Evolutionary conservation across 2,329 filamentous ascomycete genomes (phyloP).

Genomic region (Colletotrichum plurivorum): DNA sequence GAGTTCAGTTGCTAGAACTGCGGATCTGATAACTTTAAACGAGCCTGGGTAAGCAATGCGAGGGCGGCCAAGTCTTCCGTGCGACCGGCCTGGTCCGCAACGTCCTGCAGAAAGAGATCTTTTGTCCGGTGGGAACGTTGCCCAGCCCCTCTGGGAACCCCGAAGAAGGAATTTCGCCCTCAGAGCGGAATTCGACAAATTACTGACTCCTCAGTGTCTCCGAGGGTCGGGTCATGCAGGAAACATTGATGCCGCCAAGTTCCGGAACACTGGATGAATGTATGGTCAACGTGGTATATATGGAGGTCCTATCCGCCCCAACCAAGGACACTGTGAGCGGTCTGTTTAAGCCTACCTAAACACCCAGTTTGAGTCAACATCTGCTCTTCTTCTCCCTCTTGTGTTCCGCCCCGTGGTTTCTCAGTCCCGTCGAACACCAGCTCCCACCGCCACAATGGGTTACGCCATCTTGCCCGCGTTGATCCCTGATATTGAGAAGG

Average conservation of each 20-base stretch:
- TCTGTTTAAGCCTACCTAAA: neutral
- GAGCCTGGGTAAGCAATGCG: neutral
- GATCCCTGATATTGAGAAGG: slow-evolving; percentile 59
- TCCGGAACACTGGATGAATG: no score
- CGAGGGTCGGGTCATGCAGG: slow-evolving; percentile 2
- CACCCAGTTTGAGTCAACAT: neutral
- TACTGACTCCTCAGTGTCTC: neutral
- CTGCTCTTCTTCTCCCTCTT: neutral
- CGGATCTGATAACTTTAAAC: slow-evolving; percentile 39
- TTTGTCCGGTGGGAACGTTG: neutral
- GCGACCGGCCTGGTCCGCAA: neutral
- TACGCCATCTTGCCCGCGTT: slow-evolving; percentile 61
- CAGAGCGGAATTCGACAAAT: neutral
- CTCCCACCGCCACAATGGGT: slow-evolving; percentile 47
- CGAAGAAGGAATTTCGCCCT: neutral
- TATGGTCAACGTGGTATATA: slow-evolving; percentile 4
- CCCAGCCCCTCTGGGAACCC: slow-evolving; percentile 7
- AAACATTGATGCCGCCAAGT: neutral
- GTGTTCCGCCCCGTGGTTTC: neutral
- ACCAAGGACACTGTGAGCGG: neutral
- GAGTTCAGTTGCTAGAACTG: neutral
- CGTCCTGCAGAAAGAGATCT: neutral
- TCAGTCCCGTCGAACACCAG: neutral
- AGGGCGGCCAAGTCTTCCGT: neutral
- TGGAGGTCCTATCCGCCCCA: neutral